phyloP scores from a whole-genome alignment of 192 early-diverging fungal genomes.

The Backusella tarrabulga region DNA sequence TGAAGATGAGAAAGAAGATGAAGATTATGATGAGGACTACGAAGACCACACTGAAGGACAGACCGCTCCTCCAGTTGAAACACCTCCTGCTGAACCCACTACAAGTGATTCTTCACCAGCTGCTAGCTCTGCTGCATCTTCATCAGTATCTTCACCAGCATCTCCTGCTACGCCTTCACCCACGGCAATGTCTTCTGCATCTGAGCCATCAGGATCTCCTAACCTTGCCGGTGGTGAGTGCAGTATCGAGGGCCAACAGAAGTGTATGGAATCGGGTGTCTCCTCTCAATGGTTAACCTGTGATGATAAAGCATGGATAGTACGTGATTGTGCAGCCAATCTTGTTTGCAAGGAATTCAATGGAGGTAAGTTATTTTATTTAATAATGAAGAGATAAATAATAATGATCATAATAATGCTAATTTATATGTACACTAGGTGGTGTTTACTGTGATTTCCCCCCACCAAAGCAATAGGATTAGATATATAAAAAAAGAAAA shows the following conservation, averaged over 20 bases:
- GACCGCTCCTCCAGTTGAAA: neutral
- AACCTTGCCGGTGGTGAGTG: neutral
- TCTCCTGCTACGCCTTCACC: neutral
- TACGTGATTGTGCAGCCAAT: constrained; percentile 1
- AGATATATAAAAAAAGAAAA: neutral
- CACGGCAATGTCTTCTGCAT: neutral
- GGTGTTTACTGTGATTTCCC: neutral
- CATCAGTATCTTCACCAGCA: neutral
- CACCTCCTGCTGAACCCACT: neutral
- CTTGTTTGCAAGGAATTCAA: constrained; percentile 9
- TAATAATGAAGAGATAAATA: neutral
- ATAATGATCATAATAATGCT: neutral
- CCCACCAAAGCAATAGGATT: neutral
- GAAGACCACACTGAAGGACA: neutral
- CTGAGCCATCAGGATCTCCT: neutral
- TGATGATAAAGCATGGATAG: constrained; percentile 10
- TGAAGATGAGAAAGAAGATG: neutral
- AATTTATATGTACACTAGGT: neutral
- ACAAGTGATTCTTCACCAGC: neutral
- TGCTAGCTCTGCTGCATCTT: too few relatives aligned
- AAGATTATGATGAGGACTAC: neutral
- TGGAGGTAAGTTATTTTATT: neutral
- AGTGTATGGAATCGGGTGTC: neutral
- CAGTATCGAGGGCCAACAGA: neutral
- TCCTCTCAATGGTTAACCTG: constrained; percentile 16